Conservation (phyloP, 768 basidiomycete species). For the Termitomyces sp. region DNA sequence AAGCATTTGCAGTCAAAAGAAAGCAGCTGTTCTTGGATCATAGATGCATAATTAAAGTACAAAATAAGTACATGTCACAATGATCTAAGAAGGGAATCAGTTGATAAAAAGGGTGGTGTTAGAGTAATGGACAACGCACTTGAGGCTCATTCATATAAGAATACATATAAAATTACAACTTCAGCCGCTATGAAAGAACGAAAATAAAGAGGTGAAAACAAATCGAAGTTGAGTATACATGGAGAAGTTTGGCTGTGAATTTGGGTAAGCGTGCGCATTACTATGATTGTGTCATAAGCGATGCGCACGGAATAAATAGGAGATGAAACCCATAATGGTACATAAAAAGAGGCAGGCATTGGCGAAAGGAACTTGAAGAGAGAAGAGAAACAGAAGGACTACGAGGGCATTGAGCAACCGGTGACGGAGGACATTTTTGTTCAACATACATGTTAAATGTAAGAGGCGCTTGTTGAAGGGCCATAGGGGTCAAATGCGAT, state of each 20-base stretch:
- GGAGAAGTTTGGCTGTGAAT: not conserved
- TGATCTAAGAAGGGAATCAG: not conserved
- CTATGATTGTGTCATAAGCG: not conserved
- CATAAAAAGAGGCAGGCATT: not conserved
- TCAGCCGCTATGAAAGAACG: not conserved
- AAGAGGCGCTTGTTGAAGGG: constrained; percentile 17
- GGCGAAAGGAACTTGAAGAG: not conserved
- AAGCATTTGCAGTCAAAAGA: not conserved
- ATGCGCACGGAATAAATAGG: not conserved
- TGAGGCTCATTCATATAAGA: not conserved
- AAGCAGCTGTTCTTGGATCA: not conserved
- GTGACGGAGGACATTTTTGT: not conserved
- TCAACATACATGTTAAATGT: constrained; percentile 4
- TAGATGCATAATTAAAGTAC: not conserved
- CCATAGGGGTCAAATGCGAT: constrained; percentile 17
- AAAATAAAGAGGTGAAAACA: too few relatives aligned
- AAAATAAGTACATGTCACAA: not conserved
- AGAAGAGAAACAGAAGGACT: not conserved
- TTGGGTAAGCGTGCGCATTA: not conserved
- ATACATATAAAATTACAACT: not conserved
- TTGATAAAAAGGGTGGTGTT: not conserved
- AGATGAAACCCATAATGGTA: too few relatives aligned
- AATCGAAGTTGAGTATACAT: not conserved
- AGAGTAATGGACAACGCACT: not conserved
- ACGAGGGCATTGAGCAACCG: not conserved